These are phyloP conservation scores for Heracleum sosnowskyi DNA, from an alignment of 129 eudicot genomes.

Conservation along the genomic window DNA sequence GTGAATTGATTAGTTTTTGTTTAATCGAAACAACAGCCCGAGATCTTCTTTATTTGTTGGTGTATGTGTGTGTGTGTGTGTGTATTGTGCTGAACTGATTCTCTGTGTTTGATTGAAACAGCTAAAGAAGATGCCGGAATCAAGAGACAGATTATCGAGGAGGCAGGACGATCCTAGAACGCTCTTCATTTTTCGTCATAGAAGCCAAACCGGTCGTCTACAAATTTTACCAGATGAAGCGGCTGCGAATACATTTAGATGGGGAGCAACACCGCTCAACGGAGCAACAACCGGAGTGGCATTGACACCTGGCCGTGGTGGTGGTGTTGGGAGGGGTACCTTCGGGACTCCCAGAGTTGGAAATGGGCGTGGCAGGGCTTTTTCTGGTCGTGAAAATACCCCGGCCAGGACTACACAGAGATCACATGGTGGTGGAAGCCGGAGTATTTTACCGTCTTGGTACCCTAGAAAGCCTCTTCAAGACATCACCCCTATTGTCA, in stretches of 20 bases:
- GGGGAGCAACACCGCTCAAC: slow-evolving; percentile 39
- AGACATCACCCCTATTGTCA: slow-evolving; percentile 54
- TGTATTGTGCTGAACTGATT: background rate
- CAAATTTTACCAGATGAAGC: slow-evolving; percentile 21
- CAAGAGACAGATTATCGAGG: slow-evolving; percentile 58
- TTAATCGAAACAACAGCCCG: background rate
- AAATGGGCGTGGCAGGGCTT: slow-evolving; percentile 25
- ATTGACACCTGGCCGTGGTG: slow-evolving; percentile 13
- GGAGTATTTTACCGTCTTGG: too few species aligned
- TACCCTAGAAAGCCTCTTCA: slow-evolving; percentile 68
- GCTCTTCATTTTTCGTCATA: slow-evolving; percentile 14
- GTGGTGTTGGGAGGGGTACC: slow-evolving; percentile 24
- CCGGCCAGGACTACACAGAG: slow-evolving; percentile 25
- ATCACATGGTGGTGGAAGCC: slow-evolving; percentile 22
- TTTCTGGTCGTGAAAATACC: slow-evolving; percentile 29
- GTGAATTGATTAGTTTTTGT: background rate
- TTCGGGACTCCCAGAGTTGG: slow-evolving; percentile 30
- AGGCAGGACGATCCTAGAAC: slow-evolving; percentile 40
- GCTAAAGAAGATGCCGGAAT: slow-evolving; percentile 37
- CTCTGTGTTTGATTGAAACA: slow-evolving; percentile 1
- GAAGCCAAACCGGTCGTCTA: slow-evolving; percentile 11
- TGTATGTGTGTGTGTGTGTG: too few species aligned
- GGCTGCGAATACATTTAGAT: slow-evolving; percentile 22
- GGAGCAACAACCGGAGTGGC: slow-evolving; percentile 20
- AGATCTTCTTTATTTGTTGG: background rate